phyloP scores from a whole-genome alignment of 495 filamentous ascomycete species.

The Lophiostoma macrostomum region DNA sequence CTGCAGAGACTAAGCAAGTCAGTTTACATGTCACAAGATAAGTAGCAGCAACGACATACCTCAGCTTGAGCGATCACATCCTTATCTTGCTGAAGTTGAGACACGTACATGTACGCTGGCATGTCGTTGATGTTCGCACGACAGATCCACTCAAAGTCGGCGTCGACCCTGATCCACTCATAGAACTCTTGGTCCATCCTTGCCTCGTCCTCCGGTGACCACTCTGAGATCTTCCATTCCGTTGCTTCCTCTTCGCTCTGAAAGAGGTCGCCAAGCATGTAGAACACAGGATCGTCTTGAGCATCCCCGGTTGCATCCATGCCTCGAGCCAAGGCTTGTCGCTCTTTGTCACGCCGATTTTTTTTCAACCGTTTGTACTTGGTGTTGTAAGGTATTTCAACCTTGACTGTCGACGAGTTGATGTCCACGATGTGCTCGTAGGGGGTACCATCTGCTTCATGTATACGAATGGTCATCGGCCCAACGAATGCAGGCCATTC shows the following conservation, averaged over 20 bases:
- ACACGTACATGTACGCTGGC: constrained; percentile 94
- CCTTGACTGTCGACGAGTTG: constrained; percentile 72
- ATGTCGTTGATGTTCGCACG: constrained; percentile 67
- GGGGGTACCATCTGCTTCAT: constrained; percentile 96
- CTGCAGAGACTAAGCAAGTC: constrained; percentile 50
- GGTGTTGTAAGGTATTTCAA: constrained; percentile 97
- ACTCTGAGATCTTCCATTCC: constrained; percentile 83
- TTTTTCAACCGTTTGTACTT: constrained; percentile 98
- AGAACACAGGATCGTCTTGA: constrained; percentile 81
- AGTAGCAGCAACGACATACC: constrained; percentile 41
- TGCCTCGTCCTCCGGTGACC: constrained; percentile 79
- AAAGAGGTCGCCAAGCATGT: constrained; percentile 89
- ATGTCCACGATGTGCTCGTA: constrained; percentile 98
- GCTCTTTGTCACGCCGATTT: constrained; percentile 81
- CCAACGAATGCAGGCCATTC: constrained; percentile 73
- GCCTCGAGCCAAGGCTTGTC: constrained; percentile 59
- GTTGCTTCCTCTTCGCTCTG: constrained; percentile 74
- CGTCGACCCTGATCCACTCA: constrained; percentile 97
- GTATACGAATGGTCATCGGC: constrained; percentile 95
- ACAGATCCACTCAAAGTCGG: constrained; percentile 97
- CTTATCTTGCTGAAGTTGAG: constrained; percentile 93
- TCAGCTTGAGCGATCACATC: constrained; percentile 96
- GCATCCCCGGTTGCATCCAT: constrained; percentile 61
- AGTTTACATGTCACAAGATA: background rate
- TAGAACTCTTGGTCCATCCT: constrained; percentile 94